Conservation (phyloP, 768 basidiomycete species). For the Russula ochroleuca region DNA sequence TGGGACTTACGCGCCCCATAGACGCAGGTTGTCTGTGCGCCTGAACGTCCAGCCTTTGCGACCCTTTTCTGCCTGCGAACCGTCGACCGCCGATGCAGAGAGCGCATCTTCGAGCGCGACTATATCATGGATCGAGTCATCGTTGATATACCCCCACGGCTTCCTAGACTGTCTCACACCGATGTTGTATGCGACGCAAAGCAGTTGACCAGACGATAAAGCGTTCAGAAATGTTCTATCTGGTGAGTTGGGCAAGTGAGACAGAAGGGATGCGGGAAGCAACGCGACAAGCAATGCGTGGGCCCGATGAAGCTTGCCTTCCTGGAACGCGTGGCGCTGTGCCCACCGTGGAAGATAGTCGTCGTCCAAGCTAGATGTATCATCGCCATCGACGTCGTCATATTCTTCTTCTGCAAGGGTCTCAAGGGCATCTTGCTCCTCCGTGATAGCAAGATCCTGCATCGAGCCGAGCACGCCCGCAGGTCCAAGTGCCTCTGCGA, state of each 20-base stretch:
- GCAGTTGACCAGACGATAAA: conserved; percentile 71
- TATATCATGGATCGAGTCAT: conserved; percentile 77
- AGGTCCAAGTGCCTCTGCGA: conserved; percentile 34
- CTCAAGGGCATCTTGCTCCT: conserved; percentile 57
- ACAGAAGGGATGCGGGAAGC: conserved; percentile 52
- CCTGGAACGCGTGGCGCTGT: conserved; percentile 48
- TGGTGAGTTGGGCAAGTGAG: conserved; percentile 36
- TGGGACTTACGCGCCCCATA: conserved; percentile 75
- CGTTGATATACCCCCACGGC: conserved; percentile 85
- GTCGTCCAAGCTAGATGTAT: conserved; percentile 48
- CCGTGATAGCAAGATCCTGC: conserved; percentile 41
- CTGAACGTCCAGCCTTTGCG: conserved; percentile 80
- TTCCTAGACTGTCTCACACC: conserved; percentile 75
- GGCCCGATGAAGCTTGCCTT: conserved; percentile 57
- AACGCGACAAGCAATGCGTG: conserved; percentile 57
- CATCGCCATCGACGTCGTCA: conserved; percentile 11
- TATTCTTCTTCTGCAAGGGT: conserved; percentile 47
- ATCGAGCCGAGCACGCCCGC: conserved; percentile 55
- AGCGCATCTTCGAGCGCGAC: conserved; percentile 55
- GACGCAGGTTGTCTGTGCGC: conserved; percentile 75
- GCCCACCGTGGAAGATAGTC: conserved; percentile 80
- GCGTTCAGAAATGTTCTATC: conserved; percentile 46
- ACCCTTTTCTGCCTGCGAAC: conserved; percentile 36
- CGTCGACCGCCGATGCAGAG: conserved; percentile 35
- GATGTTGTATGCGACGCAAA: conserved; percentile 77